A percentile compares a stretch with the other conserved stretches of the same genome.
These are phyloP conservation scores for Stipa capillata DNA, from an alignment of 176 grass and related monocot genomes.

Conservation along the genomic window DNA sequence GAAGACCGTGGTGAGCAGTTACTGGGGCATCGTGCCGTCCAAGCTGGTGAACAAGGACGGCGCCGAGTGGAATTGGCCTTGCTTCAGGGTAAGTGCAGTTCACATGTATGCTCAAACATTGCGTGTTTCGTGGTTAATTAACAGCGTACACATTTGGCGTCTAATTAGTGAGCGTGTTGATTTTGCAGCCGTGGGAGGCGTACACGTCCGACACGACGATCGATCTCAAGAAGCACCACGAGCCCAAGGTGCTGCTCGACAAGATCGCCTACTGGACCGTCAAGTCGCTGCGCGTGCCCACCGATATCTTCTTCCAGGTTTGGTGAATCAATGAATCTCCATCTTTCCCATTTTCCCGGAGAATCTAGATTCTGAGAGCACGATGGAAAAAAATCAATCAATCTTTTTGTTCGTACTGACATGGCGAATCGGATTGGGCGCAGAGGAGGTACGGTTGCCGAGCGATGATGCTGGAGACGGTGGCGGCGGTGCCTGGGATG, in stretches of 20 bases:
- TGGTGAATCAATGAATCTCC: too few species aligned
- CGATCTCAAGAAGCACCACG: constrained; percentile 50
- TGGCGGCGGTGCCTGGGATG: constrained; percentile 86
- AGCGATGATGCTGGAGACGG: constrained; percentile 81
- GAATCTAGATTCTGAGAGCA: too few species aligned
- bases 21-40: constrained; percentile 57
- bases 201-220: constrained; percentile 48
- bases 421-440: neutral
- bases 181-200: constrained; percentile 54
- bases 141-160: neutral
- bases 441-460: constrained; percentile 78
- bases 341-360: too few species aligned
- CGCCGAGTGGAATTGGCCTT: constrained; percentile 81
- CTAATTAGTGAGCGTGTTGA: neutral
- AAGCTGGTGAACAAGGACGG: constrained; percentile 57
- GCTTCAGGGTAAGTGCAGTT: constrained; percentile 64
- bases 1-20: constrained; percentile 33
- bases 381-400: too few species aligned
- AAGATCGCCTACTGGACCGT: constrained; percentile 53
- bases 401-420: too few species aligned
- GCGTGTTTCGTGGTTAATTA: neutral
- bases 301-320: constrained; percentile 76
- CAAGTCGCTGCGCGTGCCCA: constrained; percentile 41
- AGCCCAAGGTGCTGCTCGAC: constrained; percentile 45
- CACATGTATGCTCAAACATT: neutral